A percentile compares a stretch with the other conserved stretches of the same genome.
Conservation (phyloP, 2,329 filamentous ascomycete genomes). For the Aspergillus quadrilineatus region DNA sequence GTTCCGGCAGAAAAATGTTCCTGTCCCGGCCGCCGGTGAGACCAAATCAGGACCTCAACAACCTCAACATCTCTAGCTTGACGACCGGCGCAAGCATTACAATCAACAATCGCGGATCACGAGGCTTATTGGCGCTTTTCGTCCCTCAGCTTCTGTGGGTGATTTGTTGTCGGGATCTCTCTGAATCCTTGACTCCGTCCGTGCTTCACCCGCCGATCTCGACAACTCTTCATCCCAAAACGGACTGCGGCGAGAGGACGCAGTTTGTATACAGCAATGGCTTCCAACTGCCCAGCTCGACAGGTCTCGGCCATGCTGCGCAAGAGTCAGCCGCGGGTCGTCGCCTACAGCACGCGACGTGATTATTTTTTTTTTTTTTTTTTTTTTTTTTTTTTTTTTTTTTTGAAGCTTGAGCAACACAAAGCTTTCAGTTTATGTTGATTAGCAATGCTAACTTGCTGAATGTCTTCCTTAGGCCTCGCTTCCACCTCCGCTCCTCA, state of each 20-base stretch:
- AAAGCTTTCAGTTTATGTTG: no score
- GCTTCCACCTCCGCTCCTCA: conserved; percentile 35
- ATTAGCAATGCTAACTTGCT: conserved; percentile 10
- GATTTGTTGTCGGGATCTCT: conserved; percentile 7
- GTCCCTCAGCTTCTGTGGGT: conserved; percentile 2
- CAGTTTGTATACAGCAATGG: conserved; percentile 29
- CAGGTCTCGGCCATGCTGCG: conserved; percentile 36
- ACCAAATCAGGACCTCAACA: conserved; percentile 31
- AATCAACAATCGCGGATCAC: conserved; percentile 5
- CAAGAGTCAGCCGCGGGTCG: conserved; percentile 34
- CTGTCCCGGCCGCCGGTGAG: conserved; percentile 40
- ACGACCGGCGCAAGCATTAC: conserved; percentile 6
- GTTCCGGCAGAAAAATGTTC: conserved; percentile 44
- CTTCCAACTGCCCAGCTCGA: conserved; percentile 32
- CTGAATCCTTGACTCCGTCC: neutral
- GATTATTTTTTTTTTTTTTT: conserved; percentile 25
- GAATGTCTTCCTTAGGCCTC: conserved; percentile 27
- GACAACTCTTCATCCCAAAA: conserved; percentile 11
- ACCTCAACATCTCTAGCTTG: conserved; percentile 33
- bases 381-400: conserved; percentile 14
- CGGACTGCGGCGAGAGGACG: conserved; percentile 4
- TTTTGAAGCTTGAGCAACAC: conserved; percentile 5
- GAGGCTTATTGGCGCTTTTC: neutral
- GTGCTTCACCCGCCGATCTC: conserved; percentile 18
- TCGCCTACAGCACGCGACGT: conserved; percentile 33